These are phyloP conservation scores for Verticillium klebahnii DNA, from an alignment of 2,329 filamentous ascomycete species.

Conservation along the genomic window DNA sequence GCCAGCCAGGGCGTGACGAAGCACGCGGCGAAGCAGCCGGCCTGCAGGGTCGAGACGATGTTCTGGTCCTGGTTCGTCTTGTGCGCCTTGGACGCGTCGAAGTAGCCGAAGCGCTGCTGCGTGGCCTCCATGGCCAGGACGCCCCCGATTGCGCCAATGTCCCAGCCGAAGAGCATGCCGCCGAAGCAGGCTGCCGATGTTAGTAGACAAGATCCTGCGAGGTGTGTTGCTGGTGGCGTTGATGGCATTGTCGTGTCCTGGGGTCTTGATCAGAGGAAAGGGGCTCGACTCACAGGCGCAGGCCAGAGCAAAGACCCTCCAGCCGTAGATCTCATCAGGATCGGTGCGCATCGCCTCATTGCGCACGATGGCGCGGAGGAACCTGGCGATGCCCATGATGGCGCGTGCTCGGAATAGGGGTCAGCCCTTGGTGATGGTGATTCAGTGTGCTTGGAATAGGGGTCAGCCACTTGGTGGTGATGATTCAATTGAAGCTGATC, in stretches of 20 bases:
- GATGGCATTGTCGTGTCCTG: not conserved
- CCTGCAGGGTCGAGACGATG: conserved; percentile 66
- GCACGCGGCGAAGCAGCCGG: conserved; percentile 62
- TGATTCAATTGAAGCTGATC: not conserved
- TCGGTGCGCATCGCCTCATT: conserved; percentile 69
- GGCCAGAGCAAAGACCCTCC: conserved; percentile 61
- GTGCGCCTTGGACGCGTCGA: conserved; percentile 13
- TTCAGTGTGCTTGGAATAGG: not conserved
- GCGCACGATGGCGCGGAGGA: conserved; percentile 54
- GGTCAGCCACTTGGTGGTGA: not conserved
- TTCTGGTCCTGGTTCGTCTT: conserved; percentile 57
- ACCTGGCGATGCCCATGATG: conserved; percentile 35
- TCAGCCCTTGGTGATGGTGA: too few relatives aligned
- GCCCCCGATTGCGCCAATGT: conserved; percentile 54
- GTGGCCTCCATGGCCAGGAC: conserved; percentile 58
- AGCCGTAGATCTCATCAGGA: conserved; percentile 64
- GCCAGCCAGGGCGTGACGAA: conserved; percentile 50
- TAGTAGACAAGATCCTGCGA: too few relatives aligned
- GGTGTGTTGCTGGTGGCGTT: too few relatives aligned
- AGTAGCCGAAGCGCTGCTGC: conserved; percentile 29
- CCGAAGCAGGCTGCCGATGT: conserved; percentile 53
- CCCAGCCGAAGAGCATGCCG: conserved; percentile 48
- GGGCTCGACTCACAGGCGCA: conserved; percentile 39
- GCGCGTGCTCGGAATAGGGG: not conserved
- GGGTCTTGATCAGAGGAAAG: not conserved